These are phyloP conservation scores for Trichoderma reesei DNA, from an alignment of 495 filamentous ascomycete species.

Conservation along the genomic window DNA sequence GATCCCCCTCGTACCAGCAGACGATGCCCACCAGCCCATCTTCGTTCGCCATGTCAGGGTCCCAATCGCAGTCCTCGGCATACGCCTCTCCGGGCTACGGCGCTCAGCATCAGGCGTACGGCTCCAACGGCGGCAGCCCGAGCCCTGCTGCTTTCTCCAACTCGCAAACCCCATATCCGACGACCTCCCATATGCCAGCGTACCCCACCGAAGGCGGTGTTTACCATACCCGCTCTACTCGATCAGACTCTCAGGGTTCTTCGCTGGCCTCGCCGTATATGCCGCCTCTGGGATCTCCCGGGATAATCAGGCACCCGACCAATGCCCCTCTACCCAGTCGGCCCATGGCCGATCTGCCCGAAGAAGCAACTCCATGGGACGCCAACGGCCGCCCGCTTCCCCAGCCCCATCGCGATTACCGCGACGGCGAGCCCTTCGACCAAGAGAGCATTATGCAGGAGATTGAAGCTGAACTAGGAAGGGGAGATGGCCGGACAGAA, in stretches of 20 bases:
- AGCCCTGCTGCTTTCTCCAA: slow-evolving; percentile 23
- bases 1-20: background rate
- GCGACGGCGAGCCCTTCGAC: slow-evolving; percentile 25
- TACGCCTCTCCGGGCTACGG: slow-evolving; percentile 20
- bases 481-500: background rate
- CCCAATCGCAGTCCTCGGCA: slow-evolving; percentile 17
- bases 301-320: slow-evolving; percentile 42
- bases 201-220: slow-evolving; percentile 35
- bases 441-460: slow-evolving; percentile 46
- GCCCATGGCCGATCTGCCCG: slow-evolving; percentile 34
- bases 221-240: slow-evolving; percentile 29
- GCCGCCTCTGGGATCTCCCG: slow-evolving; percentile 21
- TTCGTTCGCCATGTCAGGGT: slow-evolving; percentile 12
- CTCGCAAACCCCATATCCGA: slow-evolving; percentile 36
- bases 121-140: slow-evolving; percentile 23
- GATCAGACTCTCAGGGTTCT: slow-evolving; percentile 35
- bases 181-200: slow-evolving; percentile 36
- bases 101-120: slow-evolving; percentile 20
- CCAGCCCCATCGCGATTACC: background rate
- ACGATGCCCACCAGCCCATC: slow-evolving; percentile 4
- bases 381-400: slow-evolving; percentile 18
- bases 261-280: slow-evolving; percentile 30
- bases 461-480: slow-evolving; percentile 40
- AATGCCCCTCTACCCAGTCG: slow-evolving; percentile 45
- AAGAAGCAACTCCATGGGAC: slow-evolving; percentile 27